phyloP scores from a whole-genome alignment of 1,139 yeast species.

The Scheffersomyces segobiensis region DNA sequence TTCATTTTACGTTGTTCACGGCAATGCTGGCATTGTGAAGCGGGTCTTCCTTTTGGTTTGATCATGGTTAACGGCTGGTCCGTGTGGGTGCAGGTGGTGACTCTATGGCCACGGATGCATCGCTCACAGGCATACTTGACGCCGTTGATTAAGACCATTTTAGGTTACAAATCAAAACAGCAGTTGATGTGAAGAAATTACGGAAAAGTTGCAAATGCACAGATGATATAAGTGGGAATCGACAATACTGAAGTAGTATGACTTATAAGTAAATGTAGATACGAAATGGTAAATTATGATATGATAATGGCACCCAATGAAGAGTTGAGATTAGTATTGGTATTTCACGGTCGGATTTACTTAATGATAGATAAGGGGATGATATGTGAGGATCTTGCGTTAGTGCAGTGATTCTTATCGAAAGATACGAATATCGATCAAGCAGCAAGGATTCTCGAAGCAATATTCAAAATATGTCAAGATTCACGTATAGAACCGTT shows the following conservation, averaged over 20 bases:
- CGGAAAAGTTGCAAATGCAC: neutral
- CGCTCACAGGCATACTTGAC: slow-evolving; percentile 95
- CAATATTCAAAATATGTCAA: neutral
- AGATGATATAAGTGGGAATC: neutral
- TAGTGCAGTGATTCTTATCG: neutral
- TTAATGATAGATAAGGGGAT: neutral
- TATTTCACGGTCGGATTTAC: neutral
- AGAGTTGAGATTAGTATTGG: neutral
- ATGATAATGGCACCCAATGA: neutral
- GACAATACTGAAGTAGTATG: neutral
- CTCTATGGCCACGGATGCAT: slow-evolving; percentile 95
- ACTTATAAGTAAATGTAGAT: neutral
- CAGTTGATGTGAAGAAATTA: neutral
- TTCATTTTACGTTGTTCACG: slow-evolving; percentile 74
- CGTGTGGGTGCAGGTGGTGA: slow-evolving; percentile 88
- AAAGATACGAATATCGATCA: neutral
- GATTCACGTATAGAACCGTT: neutral
- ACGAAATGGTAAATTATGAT: neutral
- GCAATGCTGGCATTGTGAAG: slow-evolving; percentile 88
- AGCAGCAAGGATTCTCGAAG: neutral
- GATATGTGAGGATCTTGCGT: neutral
- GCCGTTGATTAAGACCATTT: slow-evolving; percentile 87
- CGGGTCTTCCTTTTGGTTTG: slow-evolving; percentile 94
- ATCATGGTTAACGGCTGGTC: slow-evolving; percentile 90
- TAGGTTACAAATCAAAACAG: neutral